Evolutionary conservation across 805 yeast genomes (phyloP).

Genomic region (Wickerhamomyces sydowiorum): DNA sequence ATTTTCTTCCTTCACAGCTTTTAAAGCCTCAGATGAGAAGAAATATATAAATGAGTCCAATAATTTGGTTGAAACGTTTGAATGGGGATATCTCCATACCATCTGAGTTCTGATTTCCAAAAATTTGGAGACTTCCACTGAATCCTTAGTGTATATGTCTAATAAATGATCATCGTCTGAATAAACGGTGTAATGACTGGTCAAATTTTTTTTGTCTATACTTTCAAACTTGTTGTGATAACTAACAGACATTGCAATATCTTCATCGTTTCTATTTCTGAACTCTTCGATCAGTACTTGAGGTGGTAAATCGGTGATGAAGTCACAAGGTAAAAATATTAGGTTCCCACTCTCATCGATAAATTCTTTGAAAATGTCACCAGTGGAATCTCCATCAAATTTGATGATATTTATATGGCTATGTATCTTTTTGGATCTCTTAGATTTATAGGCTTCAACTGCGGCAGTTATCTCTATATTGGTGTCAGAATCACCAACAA

Average conservation of each 20-base stretch:
- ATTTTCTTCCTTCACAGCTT: slow-evolving; percentile 37
- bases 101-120: slow-evolving; percentile 78
- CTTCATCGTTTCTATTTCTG: slow-evolving; percentile 61
- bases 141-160: slow-evolving; percentile 66
- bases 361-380: slow-evolving; percentile 52
- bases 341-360: slow-evolving; percentile 45
- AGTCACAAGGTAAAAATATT: slow-evolving; percentile 90
- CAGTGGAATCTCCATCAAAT: slow-evolving; percentile 49
- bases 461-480: slow-evolving; percentile 41
- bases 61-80: slow-evolving; percentile 70
- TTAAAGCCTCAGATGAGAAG: slow-evolving; percentile 48
- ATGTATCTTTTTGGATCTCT: slow-evolving; percentile 29
- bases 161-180: slow-evolving; percentile 49
- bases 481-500: slow-evolving; percentile 50
- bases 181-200: slow-evolving; percentile 63
- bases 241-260: slow-evolving; percentile 70
- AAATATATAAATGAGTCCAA: slow-evolving; percentile 71
- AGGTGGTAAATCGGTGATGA: slow-evolving; percentile 88
- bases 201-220: slow-evolving; percentile 71
- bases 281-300: slow-evolving; percentile 80
- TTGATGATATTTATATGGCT: slow-evolving; percentile 36
- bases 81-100: slow-evolving; percentile 82
- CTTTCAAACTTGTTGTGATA: slow-evolving; percentile 71
- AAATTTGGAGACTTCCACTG: slow-evolving; percentile 65
- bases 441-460: slow-evolving; percentile 39